A percentile compares a stretch with the other conserved stretches of the same genome.
Evolutionary conservation across 345 rosid species (phyloP).

Genomic region (Hibiscus mutabilis): DNA sequence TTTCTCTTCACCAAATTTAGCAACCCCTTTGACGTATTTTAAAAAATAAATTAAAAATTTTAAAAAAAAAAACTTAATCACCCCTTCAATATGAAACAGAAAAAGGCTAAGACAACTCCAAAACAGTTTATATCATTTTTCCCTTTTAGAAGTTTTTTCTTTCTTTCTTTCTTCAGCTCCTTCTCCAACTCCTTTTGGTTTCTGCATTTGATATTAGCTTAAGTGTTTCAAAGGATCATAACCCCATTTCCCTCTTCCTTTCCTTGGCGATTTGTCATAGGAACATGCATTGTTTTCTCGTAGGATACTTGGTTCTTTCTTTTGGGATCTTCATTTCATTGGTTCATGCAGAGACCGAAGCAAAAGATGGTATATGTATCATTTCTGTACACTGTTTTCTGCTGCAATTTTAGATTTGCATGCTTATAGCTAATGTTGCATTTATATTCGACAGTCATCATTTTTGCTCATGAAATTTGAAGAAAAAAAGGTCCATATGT

Average conservation of each 20-base stretch:
- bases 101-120: not conserved
- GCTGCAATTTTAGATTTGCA: not conserved
- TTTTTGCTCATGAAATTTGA: not conserved
- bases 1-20: slow-evolving; percentile 30
- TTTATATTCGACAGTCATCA: not conserved
- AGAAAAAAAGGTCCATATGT: not conserved
- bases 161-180: slow-evolving; percentile 11
- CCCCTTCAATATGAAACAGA: not conserved
- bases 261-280: not conserved
- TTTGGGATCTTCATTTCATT: slow-evolving; percentile 25
- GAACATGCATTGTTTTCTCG: slow-evolving; percentile 14
- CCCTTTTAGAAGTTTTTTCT: slow-evolving; percentile 2
- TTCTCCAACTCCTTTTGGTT: slow-evolving; percentile 21
- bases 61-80: not conserved
- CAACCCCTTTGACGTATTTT: not conserved
- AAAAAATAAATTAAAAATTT: not conserved
- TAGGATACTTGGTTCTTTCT: slow-evolving; percentile 26
- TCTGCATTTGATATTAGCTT: slow-evolving; percentile 24
- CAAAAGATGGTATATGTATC: slow-evolving; percentile 41
- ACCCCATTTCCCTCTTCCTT: not conserved
- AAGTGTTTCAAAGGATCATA: not conserved
- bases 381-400: not conserved
- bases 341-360: slow-evolving; percentile 50
- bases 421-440: not conserved
- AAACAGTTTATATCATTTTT: slow-evolving; percentile 8